phyloP scores from a whole-genome alignment of 768 basidiomycete species.

The Dentipellis fragilis region DNA sequence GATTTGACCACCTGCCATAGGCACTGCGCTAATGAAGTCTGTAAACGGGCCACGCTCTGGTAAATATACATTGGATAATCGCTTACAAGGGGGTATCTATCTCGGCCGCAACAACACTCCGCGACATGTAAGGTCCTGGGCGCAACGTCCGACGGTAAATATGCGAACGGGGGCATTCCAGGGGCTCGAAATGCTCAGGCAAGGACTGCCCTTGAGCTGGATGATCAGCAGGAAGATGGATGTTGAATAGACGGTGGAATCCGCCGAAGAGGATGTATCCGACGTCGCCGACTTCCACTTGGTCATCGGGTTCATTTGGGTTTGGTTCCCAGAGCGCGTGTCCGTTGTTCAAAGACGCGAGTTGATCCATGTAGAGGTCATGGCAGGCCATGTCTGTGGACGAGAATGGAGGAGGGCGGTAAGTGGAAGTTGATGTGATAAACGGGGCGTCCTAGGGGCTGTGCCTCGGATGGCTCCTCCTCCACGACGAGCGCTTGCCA shows the following conservation, averaged over 20 bases:
- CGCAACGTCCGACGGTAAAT: background rate
- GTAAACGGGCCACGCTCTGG: too few relatives aligned
- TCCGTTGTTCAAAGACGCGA: background rate
- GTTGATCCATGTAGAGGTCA: background rate
- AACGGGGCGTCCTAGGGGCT: too few relatives aligned
- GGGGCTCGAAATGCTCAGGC: slow-evolving; percentile 1
- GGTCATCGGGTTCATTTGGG: background rate
- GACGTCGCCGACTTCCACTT: slow-evolving; percentile 13
- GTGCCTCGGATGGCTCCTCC: too few relatives aligned
- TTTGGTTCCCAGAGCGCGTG: slow-evolving; percentile 11
- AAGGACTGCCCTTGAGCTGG: slow-evolving; percentile 1
- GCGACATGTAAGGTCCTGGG: background rate
- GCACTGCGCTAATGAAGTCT: too few relatives aligned
- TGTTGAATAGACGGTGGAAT: slow-evolving; percentile 13
- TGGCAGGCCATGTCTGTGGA: background rate
- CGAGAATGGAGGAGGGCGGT: too few relatives aligned
- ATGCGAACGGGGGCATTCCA: background rate
- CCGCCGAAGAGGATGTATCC: slow-evolving; percentile 10
- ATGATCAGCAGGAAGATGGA: background rate
- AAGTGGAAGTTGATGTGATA: too few relatives aligned
- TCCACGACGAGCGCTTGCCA: too few relatives aligned
- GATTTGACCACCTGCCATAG: background rate
- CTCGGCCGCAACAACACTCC: background rate
- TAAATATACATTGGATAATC: background rate
- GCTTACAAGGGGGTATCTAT: background rate